A percentile compares a stretch with the other conserved stretches of the same genome.
phyloP scores from a whole-genome alignment of 768 basidiomycete species.

The Suillus variegatus region DNA sequence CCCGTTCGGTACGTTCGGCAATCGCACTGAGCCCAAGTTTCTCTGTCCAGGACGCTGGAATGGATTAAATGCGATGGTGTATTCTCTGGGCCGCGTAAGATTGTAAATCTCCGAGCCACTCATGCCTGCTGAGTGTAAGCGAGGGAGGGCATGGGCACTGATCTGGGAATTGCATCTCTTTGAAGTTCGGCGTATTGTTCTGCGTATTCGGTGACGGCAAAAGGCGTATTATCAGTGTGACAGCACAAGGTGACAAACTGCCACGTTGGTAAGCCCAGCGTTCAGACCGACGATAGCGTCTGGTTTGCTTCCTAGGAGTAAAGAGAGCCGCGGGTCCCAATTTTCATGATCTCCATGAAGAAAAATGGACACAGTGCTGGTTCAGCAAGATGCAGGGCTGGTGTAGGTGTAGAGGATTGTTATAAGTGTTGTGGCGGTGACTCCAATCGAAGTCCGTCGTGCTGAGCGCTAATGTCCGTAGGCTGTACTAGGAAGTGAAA shows the following conservation, averaged over 20 bases:
- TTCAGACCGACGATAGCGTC: slow-evolving; percentile 46
- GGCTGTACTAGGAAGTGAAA: too few relatives aligned
- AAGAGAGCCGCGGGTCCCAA: slow-evolving; percentile 26
- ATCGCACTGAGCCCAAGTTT: slow-evolving; percentile 23
- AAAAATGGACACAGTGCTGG: slow-evolving; percentile 39
- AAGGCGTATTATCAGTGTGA: slow-evolving; percentile 29
- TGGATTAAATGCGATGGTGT: slow-evolving; percentile 32
- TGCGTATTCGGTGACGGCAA: slow-evolving; percentile 38
- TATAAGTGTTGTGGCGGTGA: too few relatives aligned
- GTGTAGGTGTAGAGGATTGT: slow-evolving; percentile 32
- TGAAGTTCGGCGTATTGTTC: slow-evolving; percentile 36
- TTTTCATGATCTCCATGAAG: slow-evolving; percentile 31
- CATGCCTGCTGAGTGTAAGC: slow-evolving; percentile 16
- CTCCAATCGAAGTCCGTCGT: too few relatives aligned
- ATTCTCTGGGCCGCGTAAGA: slow-evolving; percentile 26
- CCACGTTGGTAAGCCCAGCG: slow-evolving; percentile 43
- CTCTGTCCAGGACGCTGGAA: slow-evolving; percentile 36
- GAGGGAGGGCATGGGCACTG: slow-evolving; percentile 25
- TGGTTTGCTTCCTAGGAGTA: slow-evolving; percentile 26
- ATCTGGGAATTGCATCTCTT: slow-evolving; percentile 30
- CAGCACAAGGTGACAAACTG: slow-evolving; percentile 34
- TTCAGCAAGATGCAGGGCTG: slow-evolving; percentile 38
- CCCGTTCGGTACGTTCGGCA: slow-evolving; percentile 33
- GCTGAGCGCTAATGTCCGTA: too few relatives aligned
- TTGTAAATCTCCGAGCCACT: slow-evolving; percentile 22